Percentiles rank a stretch among this genome's conserved stretches.
phyloP scores from a whole-genome alignment of 169 alveolate genomes.

The Plasmodium adleri region DNA sequence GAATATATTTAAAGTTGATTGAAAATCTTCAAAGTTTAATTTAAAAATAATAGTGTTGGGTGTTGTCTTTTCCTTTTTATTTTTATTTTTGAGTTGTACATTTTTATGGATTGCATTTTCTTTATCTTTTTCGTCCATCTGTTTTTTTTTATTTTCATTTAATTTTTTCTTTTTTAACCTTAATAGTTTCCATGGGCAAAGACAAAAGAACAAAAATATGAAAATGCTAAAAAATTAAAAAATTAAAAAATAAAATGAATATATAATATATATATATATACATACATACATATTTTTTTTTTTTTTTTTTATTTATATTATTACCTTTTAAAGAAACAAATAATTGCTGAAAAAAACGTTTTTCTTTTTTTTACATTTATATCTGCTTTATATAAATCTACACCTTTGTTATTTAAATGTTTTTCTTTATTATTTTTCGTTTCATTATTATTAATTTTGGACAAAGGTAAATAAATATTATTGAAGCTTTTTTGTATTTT shows the following conservation, averaged over 20 bases:
- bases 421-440: constrained; percentile 20
- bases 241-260: background rate
- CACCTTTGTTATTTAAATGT: constrained; percentile 11
- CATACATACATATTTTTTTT: background rate
- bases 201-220: background rate
- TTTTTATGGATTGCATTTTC: constrained; percentile 12
- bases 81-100: constrained; percentile 5
- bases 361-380: background rate
- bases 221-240: constrained; percentile 25
- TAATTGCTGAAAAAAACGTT: background rate
- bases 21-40: constrained; percentile 67
- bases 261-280: background rate
- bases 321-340: constrained; percentile 27
- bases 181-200: background rate
- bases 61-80: constrained; percentile 26
- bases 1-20: constrained; percentile 46
- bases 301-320: background rate
- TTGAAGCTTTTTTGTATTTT: constrained; percentile 58
- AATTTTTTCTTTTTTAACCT: background rate
- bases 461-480: constrained; percentile 50
- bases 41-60: constrained; percentile 32
- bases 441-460: constrained; percentile 17
- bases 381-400: too few species aligned
- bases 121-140: background rate
- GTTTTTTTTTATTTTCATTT: constrained; percentile 11